These are phyloP conservation scores for Protomyces inouyei DNA, from an alignment of 1,139 yeast genomes.

Conservation along the genomic window DNA sequence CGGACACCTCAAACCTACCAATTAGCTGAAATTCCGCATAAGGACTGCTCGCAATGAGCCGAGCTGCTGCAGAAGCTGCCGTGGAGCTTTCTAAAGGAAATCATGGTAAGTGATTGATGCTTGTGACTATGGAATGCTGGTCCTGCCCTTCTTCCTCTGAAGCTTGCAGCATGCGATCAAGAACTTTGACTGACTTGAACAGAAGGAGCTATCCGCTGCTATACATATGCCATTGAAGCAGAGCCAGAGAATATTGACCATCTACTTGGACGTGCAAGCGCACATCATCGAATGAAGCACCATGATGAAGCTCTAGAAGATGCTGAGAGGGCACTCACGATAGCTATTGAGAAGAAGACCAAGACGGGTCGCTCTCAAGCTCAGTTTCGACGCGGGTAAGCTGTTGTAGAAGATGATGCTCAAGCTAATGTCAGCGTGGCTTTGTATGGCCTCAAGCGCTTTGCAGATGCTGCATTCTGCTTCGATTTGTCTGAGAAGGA, in stretches of 20 bases:
- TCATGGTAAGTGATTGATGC: too few species aligned
- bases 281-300: constrained; percentile 40
- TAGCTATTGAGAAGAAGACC: constrained; percentile 53
- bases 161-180: too few species aligned
- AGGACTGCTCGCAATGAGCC: too few species aligned
- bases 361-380: constrained; percentile 54
- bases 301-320: constrained; percentile 51
- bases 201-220: constrained; percentile 22
- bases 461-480: constrained; percentile 48
- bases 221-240: constrained; percentile 21
- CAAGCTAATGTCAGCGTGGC: constrained; percentile 33
- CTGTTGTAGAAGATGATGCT: too few species aligned
- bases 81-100: too few species aligned
- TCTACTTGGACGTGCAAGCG: constrained; percentile 17
- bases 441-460: constrained; percentile 43
- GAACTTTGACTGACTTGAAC: background rate
- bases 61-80: too few species aligned
- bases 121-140: too few species aligned
- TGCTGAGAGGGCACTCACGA: constrained; percentile 52
- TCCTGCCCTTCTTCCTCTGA: too few species aligned
- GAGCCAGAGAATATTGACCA: constrained; percentile 21
- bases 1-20: too few species aligned
- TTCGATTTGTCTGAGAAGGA: constrained; percentile 50
- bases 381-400: constrained; percentile 52
- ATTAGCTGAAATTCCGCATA: too few species aligned